phyloP scores from a whole-genome alignment of 257 asterid species.

The Agastache rugosa region DNA sequence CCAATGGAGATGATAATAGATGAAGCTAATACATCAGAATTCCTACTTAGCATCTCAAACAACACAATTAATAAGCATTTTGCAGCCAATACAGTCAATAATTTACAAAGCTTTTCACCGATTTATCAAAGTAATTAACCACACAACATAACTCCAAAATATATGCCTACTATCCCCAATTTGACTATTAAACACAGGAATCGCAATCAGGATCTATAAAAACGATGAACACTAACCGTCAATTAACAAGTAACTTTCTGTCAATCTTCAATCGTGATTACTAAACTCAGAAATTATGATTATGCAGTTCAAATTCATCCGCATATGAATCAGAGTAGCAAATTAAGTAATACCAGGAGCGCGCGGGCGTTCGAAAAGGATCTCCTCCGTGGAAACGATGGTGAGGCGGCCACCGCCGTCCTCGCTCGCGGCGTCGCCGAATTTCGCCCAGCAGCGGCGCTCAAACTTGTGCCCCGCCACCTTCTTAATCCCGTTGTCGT shows the following conservation, averaged over 20 bases:
- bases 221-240: too few relatives aligned
- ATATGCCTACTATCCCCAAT: not conserved
- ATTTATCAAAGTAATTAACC: not conserved
- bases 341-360: constrained; percentile 57
- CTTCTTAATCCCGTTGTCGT: constrained; percentile 72
- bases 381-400: constrained; percentile 91
- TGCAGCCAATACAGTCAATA: too few relatives aligned
- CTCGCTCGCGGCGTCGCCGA: constrained; percentile 82
- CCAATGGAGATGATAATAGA: too few relatives aligned
- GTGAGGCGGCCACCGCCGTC: constrained; percentile 80
- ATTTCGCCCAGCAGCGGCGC: constrained; percentile 84
- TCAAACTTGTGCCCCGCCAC: constrained; percentile 72
- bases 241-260: too few relatives aligned
- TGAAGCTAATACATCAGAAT: not conserved
- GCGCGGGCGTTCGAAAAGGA: constrained; percentile 78
- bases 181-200: not conserved
- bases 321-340: not conserved
- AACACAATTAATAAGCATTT: too few relatives aligned
- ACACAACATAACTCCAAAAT: not conserved
- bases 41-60: too few relatives aligned
- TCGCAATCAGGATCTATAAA: constrained; percentile 20
- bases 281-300: too few relatives aligned
- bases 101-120: not conserved
- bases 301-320: not conserved
- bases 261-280: too few relatives aligned